These are phyloP conservation scores for Toxoplasma gondii DNA, from an alignment of 169 alveolate genomes.

Conservation along the genomic window DNA sequence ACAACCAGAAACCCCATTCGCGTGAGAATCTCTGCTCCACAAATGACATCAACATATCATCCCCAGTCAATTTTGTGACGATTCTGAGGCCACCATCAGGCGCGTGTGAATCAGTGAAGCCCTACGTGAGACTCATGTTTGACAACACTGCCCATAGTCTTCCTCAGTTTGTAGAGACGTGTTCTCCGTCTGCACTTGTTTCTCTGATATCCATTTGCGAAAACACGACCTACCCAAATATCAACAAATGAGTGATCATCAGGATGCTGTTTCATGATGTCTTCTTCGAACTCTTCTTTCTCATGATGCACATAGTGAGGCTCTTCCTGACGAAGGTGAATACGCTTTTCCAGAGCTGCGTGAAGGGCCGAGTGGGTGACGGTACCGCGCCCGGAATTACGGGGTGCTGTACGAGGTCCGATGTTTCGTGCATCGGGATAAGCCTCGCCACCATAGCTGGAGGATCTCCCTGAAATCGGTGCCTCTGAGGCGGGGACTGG, in stretches of 20 bases:
- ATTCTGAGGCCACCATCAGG: not conserved
- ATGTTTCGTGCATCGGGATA: not conserved
- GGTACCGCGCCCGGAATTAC: not conserved
- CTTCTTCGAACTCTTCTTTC: slow-evolving; percentile 12
- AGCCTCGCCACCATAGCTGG: not conserved
- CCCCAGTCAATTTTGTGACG: not conserved
- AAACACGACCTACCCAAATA: slow-evolving; percentile 44
- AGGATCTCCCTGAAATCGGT: not conserved
- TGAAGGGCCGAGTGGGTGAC: slow-evolving; percentile 19
- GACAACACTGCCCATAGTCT: not conserved
- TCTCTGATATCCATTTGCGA: not conserved
- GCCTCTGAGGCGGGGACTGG: not conserved
- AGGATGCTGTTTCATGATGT: slow-evolving; percentile 57
- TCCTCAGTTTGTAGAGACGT: not conserved
- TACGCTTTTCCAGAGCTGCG: slow-evolving; percentile 29
- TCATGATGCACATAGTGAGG: slow-evolving; percentile 11
- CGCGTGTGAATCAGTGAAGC: not conserved
- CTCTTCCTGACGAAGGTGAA: not conserved
- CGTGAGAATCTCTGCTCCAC: not conserved
- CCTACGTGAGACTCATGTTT: not conserved
- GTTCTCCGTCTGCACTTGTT: not conserved
- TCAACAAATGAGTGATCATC: slow-evolving; percentile 60
- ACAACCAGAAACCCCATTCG: not conserved
- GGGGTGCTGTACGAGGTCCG: not conserved
- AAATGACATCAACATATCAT: not conserved